These are phyloP conservation scores for Capsicum baccatum DNA, from an alignment of 257 asterid species.

Conservation along the genomic window DNA sequence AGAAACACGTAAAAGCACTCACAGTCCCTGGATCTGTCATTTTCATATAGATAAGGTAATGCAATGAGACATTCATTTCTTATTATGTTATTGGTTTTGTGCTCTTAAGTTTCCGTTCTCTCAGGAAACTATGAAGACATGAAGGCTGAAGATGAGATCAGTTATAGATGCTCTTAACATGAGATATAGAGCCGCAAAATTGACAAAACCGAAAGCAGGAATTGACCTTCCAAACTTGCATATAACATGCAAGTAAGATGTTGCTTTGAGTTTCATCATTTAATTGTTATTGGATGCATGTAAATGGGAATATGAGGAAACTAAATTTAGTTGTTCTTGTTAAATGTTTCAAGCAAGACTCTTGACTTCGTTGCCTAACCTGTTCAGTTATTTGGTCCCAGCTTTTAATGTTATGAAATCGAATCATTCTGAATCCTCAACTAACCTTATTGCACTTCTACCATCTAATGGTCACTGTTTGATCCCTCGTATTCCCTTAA, in stretches of 20 bases:
- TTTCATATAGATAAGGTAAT: slow-evolving; percentile 81
- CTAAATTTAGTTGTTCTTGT: not conserved
- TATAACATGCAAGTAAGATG: slow-evolving; percentile 66
- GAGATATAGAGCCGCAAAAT: slow-evolving; percentile 41
- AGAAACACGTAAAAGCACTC: slow-evolving; percentile 42
- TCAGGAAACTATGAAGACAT: slow-evolving; percentile 72
- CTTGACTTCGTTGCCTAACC: not conserved
- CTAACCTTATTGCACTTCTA: slow-evolving; percentile 6
- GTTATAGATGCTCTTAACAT: slow-evolving; percentile 61
- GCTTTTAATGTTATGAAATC: not conserved
- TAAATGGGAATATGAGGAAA: not conserved
- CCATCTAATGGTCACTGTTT: not conserved
- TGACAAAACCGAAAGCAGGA: slow-evolving; percentile 47
- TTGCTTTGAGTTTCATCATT: slow-evolving; percentile 27
- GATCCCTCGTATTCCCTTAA: slow-evolving; percentile 34
- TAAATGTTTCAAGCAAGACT: not conserved
- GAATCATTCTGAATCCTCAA: not conserved
- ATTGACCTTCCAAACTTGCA: slow-evolving; percentile 56
- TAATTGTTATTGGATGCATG: slow-evolving; percentile 22
- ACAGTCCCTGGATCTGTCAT: slow-evolving; percentile 74
- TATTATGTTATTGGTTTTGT: slow-evolving; percentile 29
- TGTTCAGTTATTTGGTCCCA: not conserved
- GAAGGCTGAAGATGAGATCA: slow-evolving; percentile 55
- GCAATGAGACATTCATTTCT: slow-evolving; percentile 27
- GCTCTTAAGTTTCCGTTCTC: slow-evolving; percentile 32